These are phyloP conservation scores for Pisolithus albus DNA, from an alignment of 768 basidiomycete genomes.

Conservation along the genomic window DNA sequence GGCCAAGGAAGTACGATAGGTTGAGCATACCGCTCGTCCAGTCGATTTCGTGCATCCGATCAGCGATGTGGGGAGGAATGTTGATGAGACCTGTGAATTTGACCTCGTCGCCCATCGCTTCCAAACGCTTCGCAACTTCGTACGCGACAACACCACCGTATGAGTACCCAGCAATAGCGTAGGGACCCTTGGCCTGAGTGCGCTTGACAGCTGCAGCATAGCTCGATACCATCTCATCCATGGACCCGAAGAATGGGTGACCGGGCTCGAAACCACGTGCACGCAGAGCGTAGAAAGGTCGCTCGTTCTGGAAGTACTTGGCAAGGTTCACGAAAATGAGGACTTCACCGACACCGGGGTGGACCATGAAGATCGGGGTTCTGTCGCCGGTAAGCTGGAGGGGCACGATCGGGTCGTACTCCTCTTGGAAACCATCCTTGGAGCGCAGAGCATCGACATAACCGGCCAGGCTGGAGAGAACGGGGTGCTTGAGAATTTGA, in stretches of 20 bases:
- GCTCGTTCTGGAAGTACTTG: constrained; percentile 31
- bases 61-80: constrained; percentile 36
- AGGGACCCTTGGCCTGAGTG: constrained; percentile 32
- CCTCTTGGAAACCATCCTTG: constrained; percentile 5
- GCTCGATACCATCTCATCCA: constrained; percentile 34
- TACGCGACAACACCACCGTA: constrained; percentile 40
- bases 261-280: constrained; percentile 38
- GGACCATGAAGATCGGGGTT: constrained; percentile 37
- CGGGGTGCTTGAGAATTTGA: constrained; percentile 29
- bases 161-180: constrained; percentile 40
- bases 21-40: constrained; percentile 36
- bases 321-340: constrained; percentile 37
- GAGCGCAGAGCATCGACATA: constrained; percentile 23
- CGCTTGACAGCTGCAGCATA: constrained; percentile 32
- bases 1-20: constrained; percentile 33
- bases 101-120: constrained; percentile 29
- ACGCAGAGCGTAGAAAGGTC: constrained; percentile 40
- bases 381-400: constrained; percentile 31
- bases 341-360: constrained; percentile 37
- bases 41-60: constrained; percentile 35
- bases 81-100: constrained; percentile 38
- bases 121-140: constrained; percentile 35
- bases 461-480: constrained; percentile 23
- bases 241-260: constrained; percentile 30
- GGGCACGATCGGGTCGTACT: constrained; percentile 35